Base-by-base conservation (phyloP, 257 asterid genomes). In the Rehmannia glutinosa region DNA sequence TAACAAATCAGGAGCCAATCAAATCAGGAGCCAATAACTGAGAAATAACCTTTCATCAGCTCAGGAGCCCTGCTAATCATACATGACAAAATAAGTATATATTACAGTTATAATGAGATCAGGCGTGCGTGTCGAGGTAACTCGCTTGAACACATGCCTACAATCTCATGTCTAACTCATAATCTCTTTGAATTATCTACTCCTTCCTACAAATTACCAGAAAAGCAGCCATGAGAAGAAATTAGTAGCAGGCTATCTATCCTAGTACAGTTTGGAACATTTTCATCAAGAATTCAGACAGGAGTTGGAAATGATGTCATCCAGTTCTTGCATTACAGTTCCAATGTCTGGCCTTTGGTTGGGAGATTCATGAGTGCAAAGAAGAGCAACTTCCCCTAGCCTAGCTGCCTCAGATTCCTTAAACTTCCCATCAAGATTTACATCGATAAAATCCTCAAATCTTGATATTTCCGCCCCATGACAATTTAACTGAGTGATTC, bases 311-410 rank as follows among this genome's bases (percentile, higher is more conserved):
- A 51, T 23, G 25, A 79, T 61, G 51, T 58, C 75, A 33, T 85
- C 71, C 68, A 92, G 74, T 73, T 83, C 93, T 73, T 75, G 88
- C 88, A 87, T 84, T 66, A 92, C 82, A 0, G 77, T 28, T 38
- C 78, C 87, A 35, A 87, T 87, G 21, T 78, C 80, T 3, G 97
- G 98, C 81, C 98, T 87, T 36, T 54, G 88, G 50, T 75, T 54
- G 2, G 96, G 91, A 25, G 63, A 77, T 28, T 89, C 98, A 0
- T 86, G 87, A 0, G 96, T 90, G 91, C 98, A 92, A 54, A 87
- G 91, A 47, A 77, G 82, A 27, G 98, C 96, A 8, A 92, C 66
- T 73, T 92, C 92, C 30, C 92, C 93, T 1, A 92, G 82, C 79
- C 87, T 80, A 42, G 89, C 73, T n/a, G 96, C 98, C 82, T 92